Base-by-base conservation (phyloP, 805 yeast genomes). In the Metschnikowia koreensis region DNA sequence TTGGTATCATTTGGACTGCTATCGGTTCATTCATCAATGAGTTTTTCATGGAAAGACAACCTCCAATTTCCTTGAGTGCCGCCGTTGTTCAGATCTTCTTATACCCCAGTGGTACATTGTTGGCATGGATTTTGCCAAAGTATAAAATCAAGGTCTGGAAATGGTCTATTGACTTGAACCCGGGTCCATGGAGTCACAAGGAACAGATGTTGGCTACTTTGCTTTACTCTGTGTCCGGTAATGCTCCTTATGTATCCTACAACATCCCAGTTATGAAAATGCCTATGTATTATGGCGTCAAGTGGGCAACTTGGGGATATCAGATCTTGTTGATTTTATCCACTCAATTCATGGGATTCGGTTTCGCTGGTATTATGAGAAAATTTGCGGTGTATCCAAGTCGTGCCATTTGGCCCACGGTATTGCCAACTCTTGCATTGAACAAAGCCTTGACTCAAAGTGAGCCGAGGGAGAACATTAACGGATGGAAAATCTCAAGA, bases 371-470 rank as follows among this genome's bases (percentile, higher is more conserved):
- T 34, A 48, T 85, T 48, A 71, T 79, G 42, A 73, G 86, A 58
- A 75, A 80, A 56, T 71, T 83, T 36, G 73, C 86, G 52, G 84
- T 86, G 8, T 79, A 79, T 52, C 86, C 90, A 6, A 77, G 84
- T 5, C 71, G 81, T 17, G 80, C 84, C 67, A 76, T 85, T 46
- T 87, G 92, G 92, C 93, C 93, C 5, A 66, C 80, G 1, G 77
- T 78, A 60, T 73, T 87, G 63, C 87, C 84, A 45, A 74, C 84
- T 2, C 64, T 82, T 26, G 82, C 87, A 27, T 77, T 84, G 59
- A 80, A 80, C 62, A 70, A 75, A 46, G 79, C 84, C 1, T 64
- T 69, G 73, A 79, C 68, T 70, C 81, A 61, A 74, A 77, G 66
- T 70, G 83, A 66, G 76, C 73, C 67, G 55, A 75, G 62, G 68